Percentiles rank a stretch among this genome's conserved stretches.
phyloP scores from a whole-genome alignment of 305 asterid species.

The Fraxinus angustifolia region DNA sequence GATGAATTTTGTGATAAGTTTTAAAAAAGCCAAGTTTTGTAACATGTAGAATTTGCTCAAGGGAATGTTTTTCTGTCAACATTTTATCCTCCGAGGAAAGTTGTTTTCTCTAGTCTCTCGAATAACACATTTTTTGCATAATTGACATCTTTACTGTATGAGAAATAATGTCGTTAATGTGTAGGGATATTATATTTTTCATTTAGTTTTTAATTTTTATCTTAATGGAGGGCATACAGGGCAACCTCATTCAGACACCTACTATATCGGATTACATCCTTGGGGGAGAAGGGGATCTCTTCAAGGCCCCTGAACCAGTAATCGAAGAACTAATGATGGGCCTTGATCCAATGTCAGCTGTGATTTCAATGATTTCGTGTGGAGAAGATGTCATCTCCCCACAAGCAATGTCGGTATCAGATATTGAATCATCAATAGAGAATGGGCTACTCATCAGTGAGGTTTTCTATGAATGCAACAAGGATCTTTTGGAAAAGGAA shows the following conservation, averaged over 20 bases:
- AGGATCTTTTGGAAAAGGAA: constrained; percentile 82
- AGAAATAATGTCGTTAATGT: not conserved
- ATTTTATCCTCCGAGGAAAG: not conserved
- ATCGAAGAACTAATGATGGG: constrained; percentile 60
- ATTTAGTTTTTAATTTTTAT: not conserved
- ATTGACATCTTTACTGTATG: not conserved
- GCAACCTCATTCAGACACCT: constrained; percentile 37
- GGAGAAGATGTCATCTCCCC: constrained; percentile 66
- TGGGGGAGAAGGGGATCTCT: constrained; percentile 86
- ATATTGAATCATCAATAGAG: constrained; percentile 69
- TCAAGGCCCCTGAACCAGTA: constrained; percentile 76
- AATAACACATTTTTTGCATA: not conserved
- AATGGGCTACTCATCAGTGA: constrained; percentile 74
- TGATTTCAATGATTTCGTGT: constrained; percentile 82
- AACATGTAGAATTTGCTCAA: not conserved
- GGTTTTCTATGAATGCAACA: constrained; percentile 81
- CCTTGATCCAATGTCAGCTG: constrained; percentile 77
- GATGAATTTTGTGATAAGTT: constrained; percentile 16
- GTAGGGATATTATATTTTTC: not conserved
- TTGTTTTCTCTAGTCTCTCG: not conserved
- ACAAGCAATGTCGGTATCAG: constrained; percentile 64
- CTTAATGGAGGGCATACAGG: constrained; percentile 38
- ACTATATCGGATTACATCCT: constrained; percentile 62
- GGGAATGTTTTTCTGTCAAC: not conserved
- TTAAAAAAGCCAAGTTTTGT: constrained; percentile 18